A percentile compares a stretch with the other conserved stretches of the same genome.
These are phyloP conservation scores for Extremus antarcticus DNA, from an alignment of 495 filamentous ascomycete species.

Conservation along the genomic window DNA sequence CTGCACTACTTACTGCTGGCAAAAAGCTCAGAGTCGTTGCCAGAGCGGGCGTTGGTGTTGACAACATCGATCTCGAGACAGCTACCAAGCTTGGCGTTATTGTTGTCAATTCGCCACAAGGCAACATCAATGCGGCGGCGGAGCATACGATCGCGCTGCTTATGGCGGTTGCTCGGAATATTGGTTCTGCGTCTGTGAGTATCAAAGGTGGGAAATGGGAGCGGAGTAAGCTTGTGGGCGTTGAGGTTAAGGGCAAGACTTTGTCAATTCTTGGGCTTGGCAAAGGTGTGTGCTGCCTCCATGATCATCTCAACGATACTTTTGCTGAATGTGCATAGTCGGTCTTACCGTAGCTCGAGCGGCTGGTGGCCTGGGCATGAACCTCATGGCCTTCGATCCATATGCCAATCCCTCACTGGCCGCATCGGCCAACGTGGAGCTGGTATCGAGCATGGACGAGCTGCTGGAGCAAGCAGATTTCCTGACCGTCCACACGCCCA, in stretches of 20 bases:
- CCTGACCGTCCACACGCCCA: constrained; percentile 63
- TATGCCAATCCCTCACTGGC: constrained; percentile 55
- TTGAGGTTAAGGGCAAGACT: constrained; percentile 60
- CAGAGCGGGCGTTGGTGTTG: constrained; percentile 62
- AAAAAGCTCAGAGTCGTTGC: constrained; percentile 59
- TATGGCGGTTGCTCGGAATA: constrained; percentile 53
- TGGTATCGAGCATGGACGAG: constrained; percentile 41
- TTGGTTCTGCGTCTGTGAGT: constrained; percentile 47
- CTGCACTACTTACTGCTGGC: constrained; percentile 45
- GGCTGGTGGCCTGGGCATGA: constrained; percentile 60
- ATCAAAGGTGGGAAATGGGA: constrained; percentile 58
- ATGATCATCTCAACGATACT: neutral
- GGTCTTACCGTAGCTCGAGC: constrained; percentile 59
- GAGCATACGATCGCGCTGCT: constrained; percentile 53
- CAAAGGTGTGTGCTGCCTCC: constrained; percentile 35
- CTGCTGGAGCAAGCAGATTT: constrained; percentile 56
- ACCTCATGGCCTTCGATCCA: constrained; percentile 53
- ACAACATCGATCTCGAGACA: constrained; percentile 60
- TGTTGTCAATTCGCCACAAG: constrained; percentile 58
- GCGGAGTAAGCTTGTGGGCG: constrained; percentile 53
- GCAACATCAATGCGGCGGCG: constrained; percentile 61
- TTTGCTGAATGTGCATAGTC: constrained; percentile 32
- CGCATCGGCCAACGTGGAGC: constrained; percentile 43
- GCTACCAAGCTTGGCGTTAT: constrained; percentile 57
- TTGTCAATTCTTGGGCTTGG: constrained; percentile 59